Evolutionary conservation across 2,329 filamentous ascomycete species (phyloP).

Genomic region (Penicillium concentricum): DNA sequence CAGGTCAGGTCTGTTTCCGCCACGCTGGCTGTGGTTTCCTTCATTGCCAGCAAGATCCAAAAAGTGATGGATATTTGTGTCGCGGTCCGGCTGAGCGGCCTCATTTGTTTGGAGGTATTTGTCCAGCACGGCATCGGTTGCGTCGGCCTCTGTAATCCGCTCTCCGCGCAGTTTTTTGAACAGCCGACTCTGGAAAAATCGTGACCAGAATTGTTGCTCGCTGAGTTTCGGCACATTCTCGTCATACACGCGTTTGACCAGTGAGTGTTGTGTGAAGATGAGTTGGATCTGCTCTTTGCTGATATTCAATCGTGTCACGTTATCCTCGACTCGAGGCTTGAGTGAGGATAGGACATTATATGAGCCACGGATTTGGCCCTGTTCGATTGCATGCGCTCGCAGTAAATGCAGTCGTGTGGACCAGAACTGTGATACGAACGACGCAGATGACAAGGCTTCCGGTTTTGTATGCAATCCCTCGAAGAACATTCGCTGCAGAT

Average conservation of each 20-base stretch:
- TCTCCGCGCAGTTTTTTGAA: slow-evolving; percentile 92
- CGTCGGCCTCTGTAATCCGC: slow-evolving; percentile 74
- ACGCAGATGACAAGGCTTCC: slow-evolving; percentile 72
- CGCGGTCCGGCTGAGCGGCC: slow-evolving; percentile 45
- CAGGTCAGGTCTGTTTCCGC: slow-evolving; percentile 81
- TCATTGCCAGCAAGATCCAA: slow-evolving; percentile 94
- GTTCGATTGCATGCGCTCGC: slow-evolving; percentile 86
- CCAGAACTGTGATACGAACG: slow-evolving; percentile 95
- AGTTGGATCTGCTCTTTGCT: slow-evolving; percentile 89
- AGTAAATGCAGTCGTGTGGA: slow-evolving; percentile 81
- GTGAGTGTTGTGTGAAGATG: slow-evolving; percentile 88
- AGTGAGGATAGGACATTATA: slow-evolving; percentile 93
- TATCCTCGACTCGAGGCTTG: slow-evolving; percentile 74
- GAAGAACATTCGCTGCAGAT: slow-evolving; percentile 79
- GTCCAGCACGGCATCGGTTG: slow-evolving; percentile 76
- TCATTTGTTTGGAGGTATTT: slow-evolving; percentile 78
- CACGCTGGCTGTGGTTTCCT: slow-evolving; percentile 83
- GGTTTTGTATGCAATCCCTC: slow-evolving; percentile 82
- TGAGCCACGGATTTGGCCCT: slow-evolving; percentile 77
- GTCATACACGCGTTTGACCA: slow-evolving; percentile 87
- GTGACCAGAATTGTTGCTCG: slow-evolving; percentile 84
- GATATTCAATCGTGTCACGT: slow-evolving; percentile 75
- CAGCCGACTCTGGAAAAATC: slow-evolving; percentile 87
- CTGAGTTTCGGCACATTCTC: slow-evolving; percentile 82
- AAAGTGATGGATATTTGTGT: slow-evolving; percentile 75